These are phyloP conservation scores for Solanum rostratum DNA, from an alignment of 257 asterid genomes.

Conservation along the genomic window DNA sequence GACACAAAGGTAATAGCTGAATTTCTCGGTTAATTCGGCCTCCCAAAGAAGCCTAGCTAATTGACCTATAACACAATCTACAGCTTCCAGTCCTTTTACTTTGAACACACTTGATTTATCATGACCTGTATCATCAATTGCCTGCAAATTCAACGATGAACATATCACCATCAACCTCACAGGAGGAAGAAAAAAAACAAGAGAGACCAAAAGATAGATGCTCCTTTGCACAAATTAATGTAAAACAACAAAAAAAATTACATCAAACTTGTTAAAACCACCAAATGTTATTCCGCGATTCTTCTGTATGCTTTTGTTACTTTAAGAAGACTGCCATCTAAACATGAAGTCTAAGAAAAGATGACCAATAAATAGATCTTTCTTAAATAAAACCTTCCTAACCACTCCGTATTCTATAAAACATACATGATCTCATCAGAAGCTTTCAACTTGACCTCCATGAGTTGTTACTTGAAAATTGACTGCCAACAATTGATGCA, in stretches of 20 bases:
- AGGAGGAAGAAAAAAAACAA: not conserved
- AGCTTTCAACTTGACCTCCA: not conserved
- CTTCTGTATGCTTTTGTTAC: not conserved
- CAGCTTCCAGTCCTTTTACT: conserved; percentile 89
- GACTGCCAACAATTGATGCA: not conserved
- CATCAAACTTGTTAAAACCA: not conserved
- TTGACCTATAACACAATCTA: conserved; percentile 81
- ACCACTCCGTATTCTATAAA: not conserved
- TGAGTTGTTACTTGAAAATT: not conserved
- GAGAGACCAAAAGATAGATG: not conserved
- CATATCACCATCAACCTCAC: not conserved
- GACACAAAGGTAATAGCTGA: conserved; percentile 63
- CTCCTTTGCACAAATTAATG: not conserved
- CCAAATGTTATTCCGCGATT: not conserved
- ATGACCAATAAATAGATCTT: not conserved
- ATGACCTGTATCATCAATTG: conserved; percentile 97
- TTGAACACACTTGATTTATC: conserved; percentile 90
- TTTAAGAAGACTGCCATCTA: not conserved
- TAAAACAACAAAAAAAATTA: not conserved
- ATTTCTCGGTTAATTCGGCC: conserved; percentile 57
- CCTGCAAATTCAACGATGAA: conserved; percentile 27
- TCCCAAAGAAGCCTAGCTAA: conserved; percentile 79
- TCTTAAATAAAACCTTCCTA: not conserved
- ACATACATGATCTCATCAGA: not conserved
- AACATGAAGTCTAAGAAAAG: too few species aligned